phyloP scores from a whole-genome alignment of 1,284 basidiomycete genomes.

The Flammula alnicola region DNA sequence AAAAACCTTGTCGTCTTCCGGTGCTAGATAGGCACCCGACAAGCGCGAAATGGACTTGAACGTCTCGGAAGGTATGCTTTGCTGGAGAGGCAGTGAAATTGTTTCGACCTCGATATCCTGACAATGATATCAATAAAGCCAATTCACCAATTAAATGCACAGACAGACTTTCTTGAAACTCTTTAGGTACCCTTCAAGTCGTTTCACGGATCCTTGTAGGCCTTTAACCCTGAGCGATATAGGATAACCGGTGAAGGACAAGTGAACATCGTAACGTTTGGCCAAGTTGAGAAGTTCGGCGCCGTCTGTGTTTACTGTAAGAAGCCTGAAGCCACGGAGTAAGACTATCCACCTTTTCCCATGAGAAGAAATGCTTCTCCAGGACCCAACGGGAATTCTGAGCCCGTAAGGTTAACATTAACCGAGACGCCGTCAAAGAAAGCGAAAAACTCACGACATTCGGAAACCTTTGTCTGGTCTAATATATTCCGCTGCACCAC shows the following conservation, averaged over 20 bases:
- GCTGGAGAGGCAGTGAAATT: constrained; percentile 51
- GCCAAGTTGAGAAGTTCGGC: constrained; percentile 62
- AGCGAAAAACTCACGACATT: constrained; percentile 46
- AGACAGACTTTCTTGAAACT: constrained; percentile 15
- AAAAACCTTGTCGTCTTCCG: constrained; percentile 49
- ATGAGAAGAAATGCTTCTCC: constrained; percentile 71
- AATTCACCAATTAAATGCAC: not conserved
- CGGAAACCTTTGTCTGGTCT: constrained; percentile 57
- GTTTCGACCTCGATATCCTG: constrained; percentile 57
- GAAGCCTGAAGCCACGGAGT: not conserved
- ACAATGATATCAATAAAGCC: not conserved
- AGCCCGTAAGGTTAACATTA: not conserved
- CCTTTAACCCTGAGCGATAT: constrained; percentile 66
- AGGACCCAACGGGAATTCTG: constrained; percentile 62
- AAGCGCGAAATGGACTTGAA: constrained; percentile 69
- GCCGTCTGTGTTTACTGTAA: constrained; percentile 54
- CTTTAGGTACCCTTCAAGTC: constrained; percentile 32
- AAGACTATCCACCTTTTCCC: constrained; percentile 59
- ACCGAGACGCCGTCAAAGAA: constrained; percentile 10
- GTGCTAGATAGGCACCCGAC: constrained; percentile 64
- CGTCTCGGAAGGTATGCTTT: constrained; percentile 46
- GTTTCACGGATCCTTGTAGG: constrained; percentile 48
- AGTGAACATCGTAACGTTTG: constrained; percentile 59
- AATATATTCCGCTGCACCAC: constrained; percentile 52
- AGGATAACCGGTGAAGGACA: constrained; percentile 60